These are phyloP conservation scores for Neonectria magnoliae DNA, from an alignment of 2,329 filamentous ascomycete genomes.

Conservation along the genomic window DNA sequence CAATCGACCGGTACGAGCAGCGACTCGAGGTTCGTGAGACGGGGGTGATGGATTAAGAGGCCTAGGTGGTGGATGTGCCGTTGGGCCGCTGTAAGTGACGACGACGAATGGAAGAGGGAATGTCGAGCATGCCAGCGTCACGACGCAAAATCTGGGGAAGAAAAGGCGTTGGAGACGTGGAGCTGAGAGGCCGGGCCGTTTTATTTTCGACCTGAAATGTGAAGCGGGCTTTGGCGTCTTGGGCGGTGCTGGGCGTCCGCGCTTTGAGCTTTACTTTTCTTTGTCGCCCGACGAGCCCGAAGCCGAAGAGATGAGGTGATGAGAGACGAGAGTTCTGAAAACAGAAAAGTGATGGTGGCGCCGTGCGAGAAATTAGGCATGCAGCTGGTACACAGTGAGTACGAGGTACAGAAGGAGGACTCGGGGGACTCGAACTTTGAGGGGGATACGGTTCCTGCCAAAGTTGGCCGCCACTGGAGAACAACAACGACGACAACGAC, in stretches of 20 bases:
- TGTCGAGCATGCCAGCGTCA: conserved; percentile 44
- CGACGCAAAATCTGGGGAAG: conserved; percentile 28
- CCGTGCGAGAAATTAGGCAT: not conserved
- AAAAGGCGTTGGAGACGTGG: conserved; percentile 17
- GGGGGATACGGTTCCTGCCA: not conserved
- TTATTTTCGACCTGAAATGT: conserved; percentile 11
- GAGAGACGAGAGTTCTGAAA: not conserved
- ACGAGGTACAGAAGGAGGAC: conserved; percentile 2
- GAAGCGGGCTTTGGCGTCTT: not conserved
- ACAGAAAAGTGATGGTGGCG: not conserved
- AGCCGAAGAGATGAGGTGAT: not conserved
- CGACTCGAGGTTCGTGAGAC: conserved; percentile 10
- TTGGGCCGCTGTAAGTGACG: conserved; percentile 17
- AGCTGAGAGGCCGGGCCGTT: conserved; percentile 13
- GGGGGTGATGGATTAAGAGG: conserved; percentile 14
- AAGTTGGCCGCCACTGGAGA: not conserved
- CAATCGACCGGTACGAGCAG: conserved; percentile 10
- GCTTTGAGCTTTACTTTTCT: not conserved
- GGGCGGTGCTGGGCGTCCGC: not conserved
- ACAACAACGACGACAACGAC: not conserved
- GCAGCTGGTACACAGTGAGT: not conserved
- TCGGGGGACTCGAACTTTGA: not conserved
- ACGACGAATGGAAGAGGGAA: conserved; percentile 37
- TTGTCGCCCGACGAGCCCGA: not conserved
- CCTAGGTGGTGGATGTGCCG: conserved; percentile 24